A percentile compares a stretch with the other conserved stretches of the same genome.
These are phyloP conservation scores for Boletus barrowsii DNA, from an alignment of 768 basidiomycete genomes.

Conservation along the genomic window DNA sequence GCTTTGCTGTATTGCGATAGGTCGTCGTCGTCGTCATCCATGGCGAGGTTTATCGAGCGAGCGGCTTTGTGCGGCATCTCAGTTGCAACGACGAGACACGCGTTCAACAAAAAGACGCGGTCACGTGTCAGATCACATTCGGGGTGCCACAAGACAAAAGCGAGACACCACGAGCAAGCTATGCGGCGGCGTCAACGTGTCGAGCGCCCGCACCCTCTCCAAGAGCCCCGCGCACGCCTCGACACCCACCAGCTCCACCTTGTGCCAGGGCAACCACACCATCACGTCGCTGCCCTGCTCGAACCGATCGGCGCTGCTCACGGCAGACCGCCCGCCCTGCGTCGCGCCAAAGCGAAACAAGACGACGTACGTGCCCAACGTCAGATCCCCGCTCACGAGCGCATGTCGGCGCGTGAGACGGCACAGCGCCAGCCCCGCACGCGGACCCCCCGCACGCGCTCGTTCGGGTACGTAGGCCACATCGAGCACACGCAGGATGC, in stretches of 20 bases:
- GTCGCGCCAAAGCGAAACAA: conserved; percentile 37
- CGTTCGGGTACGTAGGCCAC: conserved; percentile 27
- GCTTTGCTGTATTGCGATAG: conserved; percentile 17
- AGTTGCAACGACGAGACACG: neutral
- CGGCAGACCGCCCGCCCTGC: conserved; percentile 19
- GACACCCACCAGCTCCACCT: conserved; percentile 28
- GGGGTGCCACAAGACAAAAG: conserved; percentile 21
- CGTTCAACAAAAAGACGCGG: neutral
- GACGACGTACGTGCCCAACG: conserved; percentile 32
- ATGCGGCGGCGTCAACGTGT: conserved; percentile 28
- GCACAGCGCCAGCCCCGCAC: conserved; percentile 43
- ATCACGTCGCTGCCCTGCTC: conserved; percentile 39
- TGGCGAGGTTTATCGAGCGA: conserved; percentile 5
- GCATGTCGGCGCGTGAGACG: conserved; percentile 28
- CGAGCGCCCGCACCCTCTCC: conserved; percentile 21
- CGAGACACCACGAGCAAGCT: conserved; percentile 30
- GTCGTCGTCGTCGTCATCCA: conserved; percentile 13
- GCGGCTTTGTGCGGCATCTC: conserved; percentile 14
- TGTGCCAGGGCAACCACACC: conserved; percentile 53
- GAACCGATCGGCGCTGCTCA: conserved; percentile 38
- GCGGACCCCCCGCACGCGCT: conserved; percentile 18
- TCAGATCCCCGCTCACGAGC: conserved; percentile 15
- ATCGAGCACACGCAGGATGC: conserved; percentile 43
- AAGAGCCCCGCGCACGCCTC: conserved; percentile 11
- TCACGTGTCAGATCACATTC: conserved; percentile 22